Conservation (phyloP, 345 rosid genomes). For the Pistacia integerrima region DNA sequence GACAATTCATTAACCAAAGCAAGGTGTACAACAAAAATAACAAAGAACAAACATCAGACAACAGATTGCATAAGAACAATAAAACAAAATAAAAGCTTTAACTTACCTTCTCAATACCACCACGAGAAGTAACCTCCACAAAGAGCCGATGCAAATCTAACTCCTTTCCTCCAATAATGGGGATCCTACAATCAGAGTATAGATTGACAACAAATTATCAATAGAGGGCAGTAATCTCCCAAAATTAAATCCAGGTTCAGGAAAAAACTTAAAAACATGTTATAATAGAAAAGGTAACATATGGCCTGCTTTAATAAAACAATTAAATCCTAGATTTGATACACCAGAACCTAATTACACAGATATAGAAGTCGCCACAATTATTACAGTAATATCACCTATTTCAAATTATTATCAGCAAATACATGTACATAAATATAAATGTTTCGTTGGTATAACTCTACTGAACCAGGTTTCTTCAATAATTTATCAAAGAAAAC, state of each 20-base stretch:
- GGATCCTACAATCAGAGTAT: constrained; percentile 59
- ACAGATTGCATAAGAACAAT: neutral
- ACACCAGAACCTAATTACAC: neutral
- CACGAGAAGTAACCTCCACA: constrained; percentile 91
- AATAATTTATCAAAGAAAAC: neutral
- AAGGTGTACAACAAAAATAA: neutral
- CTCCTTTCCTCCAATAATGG: constrained; percentile 88
- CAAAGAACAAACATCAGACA: neutral
- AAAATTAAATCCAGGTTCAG: constrained; percentile 1
- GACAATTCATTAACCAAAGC: neutral
- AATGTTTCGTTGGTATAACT: neutral
- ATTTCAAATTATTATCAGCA: no score
- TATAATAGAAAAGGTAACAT: neutral
- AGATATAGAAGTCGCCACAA: neutral
- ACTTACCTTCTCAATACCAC: constrained; percentile 89
- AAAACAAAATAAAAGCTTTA: neutral
- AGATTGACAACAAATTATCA: neutral
- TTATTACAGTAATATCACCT: neutral
- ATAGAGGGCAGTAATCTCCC: neutral
- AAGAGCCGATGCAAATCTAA: constrained; percentile 91
- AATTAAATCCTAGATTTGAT: neutral
- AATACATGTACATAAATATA: neutral
- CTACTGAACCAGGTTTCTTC: neutral
- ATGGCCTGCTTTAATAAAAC: neutral
- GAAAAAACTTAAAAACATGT: neutral